Evolutionary conservation across 208 protist species (phyloP).

Genomic region (Tetramitus jugosus): DNA sequence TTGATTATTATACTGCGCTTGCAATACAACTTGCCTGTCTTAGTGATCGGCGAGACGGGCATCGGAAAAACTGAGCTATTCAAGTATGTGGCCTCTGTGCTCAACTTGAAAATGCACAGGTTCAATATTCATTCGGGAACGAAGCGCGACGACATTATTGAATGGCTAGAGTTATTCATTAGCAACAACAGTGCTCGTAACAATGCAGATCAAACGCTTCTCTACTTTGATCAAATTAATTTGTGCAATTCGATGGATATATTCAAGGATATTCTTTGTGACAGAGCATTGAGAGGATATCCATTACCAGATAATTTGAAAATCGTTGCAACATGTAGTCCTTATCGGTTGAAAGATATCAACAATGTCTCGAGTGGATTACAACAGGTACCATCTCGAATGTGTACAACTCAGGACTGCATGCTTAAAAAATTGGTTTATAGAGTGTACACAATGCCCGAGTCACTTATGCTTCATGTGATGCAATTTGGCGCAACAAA

Average conservation of each 20-base stretch:
- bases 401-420: neutral
- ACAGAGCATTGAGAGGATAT: conserved; percentile 15
- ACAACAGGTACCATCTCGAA: neutral
- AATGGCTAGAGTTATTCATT: neutral
- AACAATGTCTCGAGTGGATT: neutral
- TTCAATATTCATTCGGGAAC: conserved; percentile 44
- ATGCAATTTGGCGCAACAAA: conserved; percentile 53
- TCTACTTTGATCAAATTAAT: conserved; percentile 65
- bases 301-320: conserved; percentile 21
- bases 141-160: conserved; percentile 22
- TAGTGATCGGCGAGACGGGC: conserved; percentile 55
- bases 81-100: conserved; percentile 25
- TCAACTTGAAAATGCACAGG: conserved; percentile 10
- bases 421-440: conserved; percentile 41
- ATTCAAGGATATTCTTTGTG: conserved; percentile 45
- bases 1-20: conserved; percentile 39
- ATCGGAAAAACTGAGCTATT: conserved; percentile 55
- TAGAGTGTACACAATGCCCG: conserved; percentile 52
- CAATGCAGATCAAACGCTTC: neutral
- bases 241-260: conserved; percentile 39
- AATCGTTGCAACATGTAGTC: conserved; percentile 56
- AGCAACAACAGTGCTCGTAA: neutral
- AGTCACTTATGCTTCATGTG: conserved; percentile 40
- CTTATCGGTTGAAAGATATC: conserved; percentile 38
- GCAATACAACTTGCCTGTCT: conserved; percentile 37